Conservation (phyloP, 352 stramenopile genomes). For the Globisporangium nunn region DNA sequence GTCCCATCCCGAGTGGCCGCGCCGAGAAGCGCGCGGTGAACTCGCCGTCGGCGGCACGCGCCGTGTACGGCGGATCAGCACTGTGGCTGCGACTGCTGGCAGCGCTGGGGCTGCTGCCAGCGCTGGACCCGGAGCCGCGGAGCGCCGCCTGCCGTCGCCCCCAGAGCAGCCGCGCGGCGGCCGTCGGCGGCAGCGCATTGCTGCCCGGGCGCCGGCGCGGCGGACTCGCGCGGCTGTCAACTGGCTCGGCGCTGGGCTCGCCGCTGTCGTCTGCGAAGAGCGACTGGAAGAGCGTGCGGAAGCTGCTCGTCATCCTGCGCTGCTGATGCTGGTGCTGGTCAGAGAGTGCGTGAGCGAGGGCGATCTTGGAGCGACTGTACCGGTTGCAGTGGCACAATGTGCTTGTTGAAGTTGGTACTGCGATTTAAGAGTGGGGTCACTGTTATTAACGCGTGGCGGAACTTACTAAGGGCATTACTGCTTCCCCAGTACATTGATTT, state of each 20-base stretch:
- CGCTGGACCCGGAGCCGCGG: neutral
- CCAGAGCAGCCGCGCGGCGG: conserved; percentile 3
- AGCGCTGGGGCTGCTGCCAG: neutral
- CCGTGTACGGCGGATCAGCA: conserved; percentile 25
- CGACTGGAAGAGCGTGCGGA: conserved; percentile 12
- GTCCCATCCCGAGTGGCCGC: conserved; percentile 64
- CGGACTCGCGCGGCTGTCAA: conserved; percentile 1
- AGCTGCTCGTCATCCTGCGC: neutral
- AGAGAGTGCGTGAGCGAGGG: no score
- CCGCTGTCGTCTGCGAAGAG: conserved; percentile 5
- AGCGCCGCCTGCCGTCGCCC: neutral
- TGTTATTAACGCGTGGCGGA: no score
- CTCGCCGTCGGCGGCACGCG: conserved; percentile 50
- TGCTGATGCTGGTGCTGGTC: no score
- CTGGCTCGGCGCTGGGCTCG: no score
- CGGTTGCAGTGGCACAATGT: no score
- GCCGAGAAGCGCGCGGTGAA: conserved; percentile 59
- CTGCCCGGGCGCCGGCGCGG: conserved; percentile 5
- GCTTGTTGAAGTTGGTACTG: no score
- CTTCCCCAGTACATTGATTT: no score
- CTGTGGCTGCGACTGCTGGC: neutral
- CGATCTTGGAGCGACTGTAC: no score
- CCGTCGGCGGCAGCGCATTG: conserved; percentile 2
- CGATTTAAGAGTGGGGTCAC: no score
- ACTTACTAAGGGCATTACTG: no score